Percentiles rank a stretch among this genome's conserved stretches.
Conservation (phyloP, 352 stramenopile genomes). For the Globisporangium ultimum region DNA sequence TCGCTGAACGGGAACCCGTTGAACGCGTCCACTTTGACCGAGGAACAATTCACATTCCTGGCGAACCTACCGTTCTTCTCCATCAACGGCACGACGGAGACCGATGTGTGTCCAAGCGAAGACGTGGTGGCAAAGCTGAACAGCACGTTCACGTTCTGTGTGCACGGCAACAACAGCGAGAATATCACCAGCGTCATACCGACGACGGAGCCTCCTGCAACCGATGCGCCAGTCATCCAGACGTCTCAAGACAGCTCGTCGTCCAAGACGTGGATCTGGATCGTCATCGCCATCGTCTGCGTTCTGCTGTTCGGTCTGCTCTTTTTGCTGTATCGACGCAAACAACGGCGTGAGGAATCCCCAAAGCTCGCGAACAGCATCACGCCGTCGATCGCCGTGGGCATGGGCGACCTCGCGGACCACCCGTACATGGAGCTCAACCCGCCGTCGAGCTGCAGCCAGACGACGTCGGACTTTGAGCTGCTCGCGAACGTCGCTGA, state of each 20-base stretch:
- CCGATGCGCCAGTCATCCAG: neutral
- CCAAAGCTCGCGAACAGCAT: conserved; percentile 48
- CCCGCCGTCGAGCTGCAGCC: conserved; percentile 48
- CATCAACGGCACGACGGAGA: conserved; percentile 51
- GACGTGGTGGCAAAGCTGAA: conserved; percentile 42
- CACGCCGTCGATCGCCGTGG: conserved; percentile 46
- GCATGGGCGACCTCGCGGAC: conserved; percentile 54
- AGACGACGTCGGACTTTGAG: conserved; percentile 73
- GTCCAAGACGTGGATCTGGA: conserved; percentile 41
- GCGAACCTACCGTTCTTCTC: conserved; percentile 40
- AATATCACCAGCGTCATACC: conserved; percentile 15
- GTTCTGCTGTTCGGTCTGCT: conserved; percentile 30
- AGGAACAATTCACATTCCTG: conserved; percentile 51
- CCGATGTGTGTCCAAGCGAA: conserved; percentile 42
- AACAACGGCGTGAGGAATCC: conserved; percentile 31
- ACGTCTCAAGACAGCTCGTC: conserved; percentile 5
- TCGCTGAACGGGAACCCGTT: conserved; percentile 48
- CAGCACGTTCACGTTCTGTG: conserved; percentile 59
- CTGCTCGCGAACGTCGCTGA: conserved; percentile 62
- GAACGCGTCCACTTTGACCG: conserved; percentile 44
- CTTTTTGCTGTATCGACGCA: conserved; percentile 38
- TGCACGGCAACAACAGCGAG: conserved; percentile 7
- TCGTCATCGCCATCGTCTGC: conserved; percentile 32
- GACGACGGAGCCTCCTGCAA: conserved; percentile 7
- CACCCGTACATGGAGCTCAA: conserved; percentile 59